Evolutionary conservation across 164 flowering plant species (phyloP), one percentile per base, ranked within the genome.

Genomic region (Amborella trichopoda): DNA sequence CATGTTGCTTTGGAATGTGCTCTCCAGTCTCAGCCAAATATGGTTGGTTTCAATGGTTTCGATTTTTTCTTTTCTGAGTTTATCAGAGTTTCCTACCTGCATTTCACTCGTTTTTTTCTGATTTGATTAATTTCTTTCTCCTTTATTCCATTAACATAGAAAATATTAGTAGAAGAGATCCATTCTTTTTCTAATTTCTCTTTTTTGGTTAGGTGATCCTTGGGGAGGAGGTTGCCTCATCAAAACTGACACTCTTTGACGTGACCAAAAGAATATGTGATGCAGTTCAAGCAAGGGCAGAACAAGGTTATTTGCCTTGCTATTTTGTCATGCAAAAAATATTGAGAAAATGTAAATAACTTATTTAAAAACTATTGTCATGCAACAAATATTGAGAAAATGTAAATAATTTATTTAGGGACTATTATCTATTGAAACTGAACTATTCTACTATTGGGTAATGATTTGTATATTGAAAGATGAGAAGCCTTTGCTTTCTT

Each of bases 251-350:
- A 8, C 57, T 59, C 13, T 59, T 52, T 26, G 63, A 59, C 34
- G 20, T 59, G 25, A 59, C 63, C 24, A 39, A 52, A 32, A 47
- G 52, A 24, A 59, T 59, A 9, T 59, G 63, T 30, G 63, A 59
- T 39, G 63, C 63, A 39, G 56, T 52, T 46, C 57, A 59, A 59
- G 52, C 56, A 1, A 45, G 63, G 36, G 63, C 63, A 23, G 63
- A 46, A 40, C 46, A 46, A 46, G 63, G 63, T 59, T 12, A 48
- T 22, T 28, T 26, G 27, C 14, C 19, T 5, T n/a, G 18, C 23
- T 34, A 41, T 11, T 26, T 21, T 48, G 2, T 4, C 17, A 39
- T 14, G 24, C 16, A 14, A 14, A 13, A 13, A 5, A n/a, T n/a
- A n/a, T n/a, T n/a, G n/a, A n/a, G n/a, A n/a, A n/a, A n/a, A n/a